Base-by-base conservation (phyloP, 176 grass and related monocot genomes). In the Aegilops longissima region DNA sequence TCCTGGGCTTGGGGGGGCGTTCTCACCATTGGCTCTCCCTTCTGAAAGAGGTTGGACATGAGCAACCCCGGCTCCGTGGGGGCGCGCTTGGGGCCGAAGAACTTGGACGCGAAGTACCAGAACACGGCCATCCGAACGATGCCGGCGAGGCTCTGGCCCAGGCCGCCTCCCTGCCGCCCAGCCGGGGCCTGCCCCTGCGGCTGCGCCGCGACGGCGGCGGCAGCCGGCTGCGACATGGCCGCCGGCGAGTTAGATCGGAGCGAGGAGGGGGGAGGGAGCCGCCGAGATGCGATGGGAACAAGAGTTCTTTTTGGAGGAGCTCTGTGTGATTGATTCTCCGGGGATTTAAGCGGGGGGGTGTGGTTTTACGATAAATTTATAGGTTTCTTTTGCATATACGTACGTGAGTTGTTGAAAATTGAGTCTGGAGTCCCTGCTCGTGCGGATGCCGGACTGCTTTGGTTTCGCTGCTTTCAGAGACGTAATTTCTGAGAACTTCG, bases 81-180 rank as follows among this genome's bases (percentile, higher is more conserved):
- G 25, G 95, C 71, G 47, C 82, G 85, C 89, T 99, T 99, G 3
- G 90, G 89, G 27, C 88, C 88, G 92, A 99, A 99, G 83, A 99
- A 99, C 89, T 97, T 99, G 89, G 93, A 34, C 20, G 92, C 92
- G 83, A 99, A 97, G 92, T 99, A 99, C 92, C 94, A 97, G 77
- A 99, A 89, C 56, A 99, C 94, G 21, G 97, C 97, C 92, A 99
- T 99, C 75, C 97, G 85, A 40, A 97, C 80, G 82, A 99, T 77
- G 72, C 97, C 97, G 20, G 85, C 33, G 86, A 99, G 81, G 58
- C 85, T 83, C 89, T 99, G 94, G 2, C 97, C 90, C 33, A 99
- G 51, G n/a, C 96, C 92, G 40, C 90, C 86, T 3, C 79, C 90
- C 82, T 80, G 86, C 66, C 90, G 70, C 27, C 61, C 82, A 27